These are phyloP conservation scores for Colletotrichum sp. DNA, from an alignment of 2,329 filamentous ascomycete species.

Conservation along the genomic window DNA sequence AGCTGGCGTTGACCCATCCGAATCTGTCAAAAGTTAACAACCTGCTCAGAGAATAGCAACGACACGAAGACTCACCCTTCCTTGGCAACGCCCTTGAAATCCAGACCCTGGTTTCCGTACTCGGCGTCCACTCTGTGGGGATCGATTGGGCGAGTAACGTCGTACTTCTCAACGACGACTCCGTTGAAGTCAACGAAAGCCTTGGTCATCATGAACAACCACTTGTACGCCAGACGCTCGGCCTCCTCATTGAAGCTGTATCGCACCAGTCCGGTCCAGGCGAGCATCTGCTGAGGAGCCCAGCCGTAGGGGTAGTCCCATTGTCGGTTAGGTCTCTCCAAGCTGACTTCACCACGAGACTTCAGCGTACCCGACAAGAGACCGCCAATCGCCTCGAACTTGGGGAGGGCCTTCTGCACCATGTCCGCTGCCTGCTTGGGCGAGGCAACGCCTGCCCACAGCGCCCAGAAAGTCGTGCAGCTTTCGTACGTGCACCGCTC, in stretches of 20 bases:
- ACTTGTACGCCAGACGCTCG: slow-evolving; percentile 90
- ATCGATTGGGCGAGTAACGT: slow-evolving; percentile 88
- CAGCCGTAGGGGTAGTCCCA: slow-evolving; percentile 99
- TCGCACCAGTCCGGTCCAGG: slow-evolving; percentile 89
- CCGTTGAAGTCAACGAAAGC: slow-evolving; percentile 99
- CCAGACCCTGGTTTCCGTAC: slow-evolving; percentile 94
- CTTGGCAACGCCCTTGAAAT: slow-evolving; percentile 94
- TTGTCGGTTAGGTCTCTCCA: slow-evolving; percentile 90
- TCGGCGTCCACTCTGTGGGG: slow-evolving; percentile 95
- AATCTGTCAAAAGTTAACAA: slow-evolving; percentile 66
- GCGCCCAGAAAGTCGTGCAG: slow-evolving; percentile 94
- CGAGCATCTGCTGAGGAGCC: slow-evolving; percentile 98
- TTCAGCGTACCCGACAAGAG: slow-evolving; percentile 88
- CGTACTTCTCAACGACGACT: slow-evolving; percentile 98
- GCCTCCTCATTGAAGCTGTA: slow-evolving; percentile 94
- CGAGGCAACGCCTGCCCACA: slow-evolving; percentile 91
- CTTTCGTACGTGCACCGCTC: slow-evolving; percentile 85
- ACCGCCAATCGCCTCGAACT: slow-evolving; percentile 87
- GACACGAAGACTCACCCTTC: slow-evolving; percentile 76
- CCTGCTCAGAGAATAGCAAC: neutral
- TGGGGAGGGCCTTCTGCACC: slow-evolving; percentile 81
- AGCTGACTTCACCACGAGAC: slow-evolving; percentile 79
- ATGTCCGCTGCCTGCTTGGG: slow-evolving; percentile 86
- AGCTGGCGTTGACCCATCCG: slow-evolving; percentile 98
- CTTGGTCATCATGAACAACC: slow-evolving; percentile 98